phyloP scores from a whole-genome alignment of 1,139 yeast genomes.

The Pichia sp. region DNA sequence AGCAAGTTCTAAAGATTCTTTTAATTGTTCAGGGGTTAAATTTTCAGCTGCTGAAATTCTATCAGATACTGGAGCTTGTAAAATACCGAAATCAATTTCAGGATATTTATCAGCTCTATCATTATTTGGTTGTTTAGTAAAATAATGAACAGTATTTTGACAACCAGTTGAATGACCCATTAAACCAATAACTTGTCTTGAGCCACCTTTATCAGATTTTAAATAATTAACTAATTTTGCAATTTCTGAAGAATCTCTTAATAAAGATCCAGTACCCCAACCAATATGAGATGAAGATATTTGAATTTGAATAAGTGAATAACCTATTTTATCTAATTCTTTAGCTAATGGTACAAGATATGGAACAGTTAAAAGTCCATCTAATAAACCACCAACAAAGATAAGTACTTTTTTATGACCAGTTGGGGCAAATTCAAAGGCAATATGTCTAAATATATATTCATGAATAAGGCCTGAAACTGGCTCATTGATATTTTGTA shows the following conservation, averaged over 20 bases:
- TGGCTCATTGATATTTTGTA: no score
- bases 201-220: conserved; percentile 38
- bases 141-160: conserved; percentile 64
- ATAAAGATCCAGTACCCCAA: conserved; percentile 68
- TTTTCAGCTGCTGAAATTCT: conserved; percentile 40
- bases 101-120: conserved; percentile 27
- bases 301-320: conserved; percentile 61
- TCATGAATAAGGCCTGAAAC: conserved; percentile 33
- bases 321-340: conserved; percentile 38
- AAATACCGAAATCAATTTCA: conserved; percentile 47
- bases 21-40: conserved; percentile 20
- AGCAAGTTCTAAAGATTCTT: conserved; percentile 35
- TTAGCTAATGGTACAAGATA: conserved; percentile 50
- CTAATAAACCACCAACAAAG: conserved; percentile 72
- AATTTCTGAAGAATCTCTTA: conserved; percentile 57
- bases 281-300: conserved; percentile 62
- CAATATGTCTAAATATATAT: conserved; percentile 37
- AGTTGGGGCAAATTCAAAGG: conserved; percentile 40
- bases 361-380: conserved; percentile 72
- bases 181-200: conserved; percentile 46
- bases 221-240: conserved; percentile 48
- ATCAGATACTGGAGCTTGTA: conserved; percentile 77
- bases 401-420: conserved; percentile 41
- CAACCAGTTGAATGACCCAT: conserved; percentile 84
- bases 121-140: conserved; percentile 33